These are phyloP conservation scores for Plasmodium billcollinsi DNA, from an alignment of 169 alveolate genomes.

Conservation along the genomic window DNA sequence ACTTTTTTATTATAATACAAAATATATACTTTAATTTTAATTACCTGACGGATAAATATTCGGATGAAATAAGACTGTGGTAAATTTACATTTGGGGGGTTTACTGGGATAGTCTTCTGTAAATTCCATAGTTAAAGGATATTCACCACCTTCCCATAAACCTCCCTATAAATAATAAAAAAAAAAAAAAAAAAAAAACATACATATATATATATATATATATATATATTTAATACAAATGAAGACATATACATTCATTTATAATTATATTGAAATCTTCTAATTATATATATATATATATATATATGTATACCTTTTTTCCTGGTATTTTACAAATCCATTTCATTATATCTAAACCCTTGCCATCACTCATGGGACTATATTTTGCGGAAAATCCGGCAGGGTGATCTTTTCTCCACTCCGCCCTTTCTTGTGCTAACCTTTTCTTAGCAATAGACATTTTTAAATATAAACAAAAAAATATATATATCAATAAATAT, in stretches of 20 bases:
- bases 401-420: conserved; percentile 98
- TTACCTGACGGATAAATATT: conserved; percentile 97
- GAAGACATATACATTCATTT: neutral
- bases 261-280: neutral
- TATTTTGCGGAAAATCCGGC: conserved; percentile 98
- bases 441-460: conserved; percentile 92
- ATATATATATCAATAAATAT: too few relatives aligned
- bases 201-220: conserved; percentile 1
- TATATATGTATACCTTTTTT: conserved; percentile 88
- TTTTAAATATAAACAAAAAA: conserved; percentile 3
- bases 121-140: conserved; percentile 97
- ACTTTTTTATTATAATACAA: neutral
- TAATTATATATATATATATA: neutral
- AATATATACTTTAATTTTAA: neutral
- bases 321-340: conserved; percentile 99
- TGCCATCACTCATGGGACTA: conserved; percentile 93
- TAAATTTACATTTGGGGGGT: conserved; percentile 99
- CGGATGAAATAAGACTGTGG: conserved; percentile 98
- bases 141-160: conserved; percentile 98
- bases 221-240: neutral
- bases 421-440: conserved; percentile 95
- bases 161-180: conserved; percentile 81
- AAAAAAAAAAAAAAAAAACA: conserved; percentile 6
- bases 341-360: conserved; percentile 93
- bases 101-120: conserved; percentile 99